Conservation (phyloP, 805 yeast species). For the Yamadazyma sp. region DNA sequence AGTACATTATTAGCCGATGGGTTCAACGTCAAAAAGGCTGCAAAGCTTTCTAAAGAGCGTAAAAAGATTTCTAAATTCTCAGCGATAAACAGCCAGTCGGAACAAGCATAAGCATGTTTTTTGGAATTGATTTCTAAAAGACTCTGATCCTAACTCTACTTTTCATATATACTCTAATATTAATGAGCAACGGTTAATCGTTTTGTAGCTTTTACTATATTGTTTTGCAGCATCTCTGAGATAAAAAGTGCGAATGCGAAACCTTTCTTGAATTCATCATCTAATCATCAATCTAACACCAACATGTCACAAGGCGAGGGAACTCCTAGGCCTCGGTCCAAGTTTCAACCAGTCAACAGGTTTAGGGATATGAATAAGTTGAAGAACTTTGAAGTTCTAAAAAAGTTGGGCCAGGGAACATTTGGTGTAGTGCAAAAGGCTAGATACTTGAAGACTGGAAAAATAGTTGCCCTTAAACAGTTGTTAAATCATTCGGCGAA, state of each 20-base stretch:
- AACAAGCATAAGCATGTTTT: background rate
- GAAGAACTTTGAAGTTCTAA: conserved; percentile 31
- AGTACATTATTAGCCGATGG: conserved; percentile 80
- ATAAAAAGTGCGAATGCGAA: conserved; percentile 4
- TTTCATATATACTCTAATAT: conserved; percentile 1
- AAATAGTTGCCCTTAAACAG: conserved; percentile 83
- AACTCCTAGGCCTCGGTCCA: background rate
- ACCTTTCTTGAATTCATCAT: too few relatives aligned
- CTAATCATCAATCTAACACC: too few relatives aligned
- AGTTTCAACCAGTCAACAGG: conserved; percentile 13
- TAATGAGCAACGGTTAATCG: conserved; percentile 1
- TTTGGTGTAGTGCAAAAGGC: conserved; percentile 84
- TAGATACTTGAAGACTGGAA: conserved; percentile 47
- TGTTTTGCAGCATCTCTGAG: background rate
- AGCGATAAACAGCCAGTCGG: background rate
- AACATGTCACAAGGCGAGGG: background rate
- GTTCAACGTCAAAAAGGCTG: conserved; percentile 67
- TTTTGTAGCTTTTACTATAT: background rate
- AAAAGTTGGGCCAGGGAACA: conserved; percentile 45
- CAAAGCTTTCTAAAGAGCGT: conserved; percentile 37
- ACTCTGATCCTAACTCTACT: too few relatives aligned
- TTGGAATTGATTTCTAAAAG: conserved; percentile 2
- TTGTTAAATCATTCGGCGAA: conserved; percentile 74
- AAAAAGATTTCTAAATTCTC: conserved; percentile 25
- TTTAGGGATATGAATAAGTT: conserved; percentile 35